Base-by-base conservation (phyloP, 2,329 filamentous ascomycete species). In the Trichoderma sp. region DNA sequence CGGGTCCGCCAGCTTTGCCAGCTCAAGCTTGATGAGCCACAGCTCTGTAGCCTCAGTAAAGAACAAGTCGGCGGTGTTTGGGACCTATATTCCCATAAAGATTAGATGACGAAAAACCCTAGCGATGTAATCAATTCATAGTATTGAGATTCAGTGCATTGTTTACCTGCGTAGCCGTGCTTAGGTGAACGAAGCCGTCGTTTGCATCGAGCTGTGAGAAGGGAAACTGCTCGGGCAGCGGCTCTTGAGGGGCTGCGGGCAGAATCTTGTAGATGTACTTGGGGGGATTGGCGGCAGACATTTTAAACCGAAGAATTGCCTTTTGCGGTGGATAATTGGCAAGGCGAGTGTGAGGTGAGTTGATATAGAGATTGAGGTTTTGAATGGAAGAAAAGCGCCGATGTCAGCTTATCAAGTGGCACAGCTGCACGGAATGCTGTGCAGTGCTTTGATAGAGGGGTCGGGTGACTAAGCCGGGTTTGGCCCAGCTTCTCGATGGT, bases 101-200 rank as follows among this genome's bases (percentile, higher is more conserved):
- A 53, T 70, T 2, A 47, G 26, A 34, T 14, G 21, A 43, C 0
- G 18, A 39, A 1, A 7, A 36, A 56, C 9, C 15, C n/a, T 6
- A 32, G 6, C 2, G 2, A 36, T 5, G 11, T 11, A 28, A 26
- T 39, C 30, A n/a, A 15, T n/a, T 43, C 0, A 12, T 14, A 24
- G 3, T 0, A 24, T 11, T 24, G 21, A 53, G 21, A 1, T 21
- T 24, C 14, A 1, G 32, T 11, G 18, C 1, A n/a, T 14, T 56
- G 14, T 12, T 30, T 58, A 87, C 87, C 82, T 91, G 89, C 47
- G 80, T 80, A 2, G 85, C 83, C 0, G 86, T 87, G 77, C 88
- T 90, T 18, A 91, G 79, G 75, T 91, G 89, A 36, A 91, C 82
- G 79, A 89, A 91, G 63, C 88, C 88, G 76, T 91, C 89, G 43